A percentile compares a stretch with the other conserved stretches of the same genome.
phyloP scores from a whole-genome alignment of 805 yeast species.

The Hanseniaspora guilliermondii region DNA sequence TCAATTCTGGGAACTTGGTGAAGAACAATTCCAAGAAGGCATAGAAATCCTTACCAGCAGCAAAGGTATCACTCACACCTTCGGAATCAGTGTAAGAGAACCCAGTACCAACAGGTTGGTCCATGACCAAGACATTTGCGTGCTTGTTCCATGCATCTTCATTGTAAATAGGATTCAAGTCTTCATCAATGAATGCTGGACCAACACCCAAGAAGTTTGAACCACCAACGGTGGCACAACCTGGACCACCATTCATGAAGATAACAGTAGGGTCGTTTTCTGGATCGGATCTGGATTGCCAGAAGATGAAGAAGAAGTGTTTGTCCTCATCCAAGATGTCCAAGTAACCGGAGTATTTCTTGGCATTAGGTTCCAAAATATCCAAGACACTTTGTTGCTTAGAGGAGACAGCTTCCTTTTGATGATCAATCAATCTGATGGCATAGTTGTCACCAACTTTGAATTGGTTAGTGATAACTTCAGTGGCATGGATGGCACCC shows the following conservation, averaged over 20 bases:
- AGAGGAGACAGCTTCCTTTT: neutral
- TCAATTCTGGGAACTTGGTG: constrained; percentile 53
- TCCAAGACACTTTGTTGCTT: constrained; percentile 55
- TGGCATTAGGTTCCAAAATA: constrained; percentile 51
- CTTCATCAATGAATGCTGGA: constrained; percentile 54
- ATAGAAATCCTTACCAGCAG: constrained; percentile 75
- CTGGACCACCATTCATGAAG: constrained; percentile 94
- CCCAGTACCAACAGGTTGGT: constrained; percentile 14
- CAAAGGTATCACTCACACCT: constrained; percentile 53
- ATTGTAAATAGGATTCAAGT: constrained; percentile 53
- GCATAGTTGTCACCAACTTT: constrained; percentile 13
- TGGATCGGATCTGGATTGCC: constrained; percentile 85
- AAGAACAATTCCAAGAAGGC: constrained; percentile 71
- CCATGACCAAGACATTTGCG: constrained; percentile 73
- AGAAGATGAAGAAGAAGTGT: constrained; percentile 76
- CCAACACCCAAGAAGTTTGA: constrained; percentile 70
- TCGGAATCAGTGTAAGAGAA: constrained; percentile 9
- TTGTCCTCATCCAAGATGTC: constrained; percentile 75
- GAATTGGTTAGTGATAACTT: constrained; percentile 9
- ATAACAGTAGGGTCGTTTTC: constrained; percentile 68
- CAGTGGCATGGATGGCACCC: constrained; percentile 1
- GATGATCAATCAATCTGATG: constrained; percentile 13
- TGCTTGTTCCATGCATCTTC: constrained; percentile 75
- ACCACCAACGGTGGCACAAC: constrained; percentile 82
- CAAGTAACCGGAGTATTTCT: constrained; percentile 75